These are phyloP conservation scores for Chytriomyces confervae DNA, from an alignment of 192 early-diverging fungal genomes.

Conservation along the genomic window DNA sequence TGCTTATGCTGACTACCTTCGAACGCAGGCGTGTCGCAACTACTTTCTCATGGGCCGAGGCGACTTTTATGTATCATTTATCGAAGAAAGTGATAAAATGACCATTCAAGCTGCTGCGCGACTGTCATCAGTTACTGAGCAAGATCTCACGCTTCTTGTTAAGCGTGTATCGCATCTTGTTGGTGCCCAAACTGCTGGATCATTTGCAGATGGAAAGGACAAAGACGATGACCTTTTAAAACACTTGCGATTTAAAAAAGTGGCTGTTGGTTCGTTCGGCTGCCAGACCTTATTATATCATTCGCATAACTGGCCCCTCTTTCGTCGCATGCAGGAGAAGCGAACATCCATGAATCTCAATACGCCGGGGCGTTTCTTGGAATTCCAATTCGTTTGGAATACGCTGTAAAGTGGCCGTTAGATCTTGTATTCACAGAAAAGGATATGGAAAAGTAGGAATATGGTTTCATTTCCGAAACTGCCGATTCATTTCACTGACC, in stretches of 20 bases:
- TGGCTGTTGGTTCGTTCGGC: too few relatives aligned
- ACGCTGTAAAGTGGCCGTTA: slow-evolving; percentile 70
- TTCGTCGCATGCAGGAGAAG: slow-evolving; percentile 3
- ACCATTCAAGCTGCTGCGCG: slow-evolving; percentile 25
- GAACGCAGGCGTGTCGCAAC: slow-evolving; percentile 57
- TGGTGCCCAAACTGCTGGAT: neutral
- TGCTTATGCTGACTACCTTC: neutral
- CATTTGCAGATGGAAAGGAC: too few relatives aligned
- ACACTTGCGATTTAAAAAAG: too few relatives aligned
- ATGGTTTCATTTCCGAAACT: neutral
- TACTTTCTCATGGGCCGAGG: slow-evolving; percentile 69
- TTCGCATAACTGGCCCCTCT: neutral
- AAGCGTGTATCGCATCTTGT: neutral
- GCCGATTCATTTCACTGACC: neutral
- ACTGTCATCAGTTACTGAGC: slow-evolving; percentile 34
- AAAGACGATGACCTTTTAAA: too few relatives aligned
- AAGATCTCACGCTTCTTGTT: slow-evolving; percentile 34
- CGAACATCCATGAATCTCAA: slow-evolving; percentile 37
- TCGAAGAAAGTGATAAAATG: slow-evolving; percentile 61
- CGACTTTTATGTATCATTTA: slow-evolving; percentile 61
- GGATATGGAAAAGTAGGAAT: slow-evolving; percentile 53
- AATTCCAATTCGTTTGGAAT: slow-evolving; percentile 58
- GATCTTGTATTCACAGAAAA: slow-evolving; percentile 66
- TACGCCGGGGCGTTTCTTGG: slow-evolving; percentile 58
- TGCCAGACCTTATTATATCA: slow-evolving; percentile 24